Percentiles rank a stretch among this genome's conserved stretches.
phyloP scores from a whole-genome alignment of 2,329 filamentous ascomycete species.

The Aschersonia sp. region DNA sequence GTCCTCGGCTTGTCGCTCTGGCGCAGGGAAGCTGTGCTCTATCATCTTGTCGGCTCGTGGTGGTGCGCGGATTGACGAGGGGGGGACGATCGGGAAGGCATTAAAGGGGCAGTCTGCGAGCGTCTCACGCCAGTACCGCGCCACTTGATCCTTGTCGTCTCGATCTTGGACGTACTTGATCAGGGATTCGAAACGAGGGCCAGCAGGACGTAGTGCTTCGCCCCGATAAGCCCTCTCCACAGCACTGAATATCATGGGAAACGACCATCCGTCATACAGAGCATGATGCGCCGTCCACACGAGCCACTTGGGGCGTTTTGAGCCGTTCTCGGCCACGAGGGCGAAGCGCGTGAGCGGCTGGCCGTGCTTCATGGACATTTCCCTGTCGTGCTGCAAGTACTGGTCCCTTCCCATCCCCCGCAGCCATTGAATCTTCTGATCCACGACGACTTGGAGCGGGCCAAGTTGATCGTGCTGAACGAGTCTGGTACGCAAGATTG shows the following conservation, averaged over 20 bases:
- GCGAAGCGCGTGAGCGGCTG: slow-evolving; percentile 25
- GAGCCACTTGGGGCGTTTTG: slow-evolving; percentile 24
- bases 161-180: slow-evolving; percentile 26
- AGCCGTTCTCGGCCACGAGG: slow-evolving; percentile 16
- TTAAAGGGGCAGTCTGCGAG: slow-evolving; percentile 21
- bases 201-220: background rate
- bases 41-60: slow-evolving; percentile 29
- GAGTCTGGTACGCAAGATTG: slow-evolving; percentile 30
- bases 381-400: slow-evolving; percentile 21
- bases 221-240: slow-evolving; percentile 1
- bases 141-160: slow-evolving; percentile 18
- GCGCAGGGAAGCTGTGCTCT: slow-evolving; percentile 10
- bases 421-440: slow-evolving; percentile 16
- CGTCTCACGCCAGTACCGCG: slow-evolving; percentile 27
- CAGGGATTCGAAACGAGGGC: slow-evolving; percentile 23
- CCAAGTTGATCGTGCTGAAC: slow-evolving; percentile 24
- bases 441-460: slow-evolving; percentile 28
- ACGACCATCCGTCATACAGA: slow-evolving; percentile 31
- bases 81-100: slow-evolving; percentile 28
- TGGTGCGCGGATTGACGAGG: slow-evolving; percentile 25
- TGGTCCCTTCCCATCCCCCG: slow-evolving; percentile 11
- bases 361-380: slow-evolving; percentile 21
- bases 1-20: slow-evolving; percentile 11
- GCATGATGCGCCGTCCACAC: slow-evolving; percentile 28
- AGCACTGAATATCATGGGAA: slow-evolving; percentile 27